Evolutionary conservation across 148 eudicot species (phyloP).

Genomic region (Heliamphora exappendiculata): DNA sequence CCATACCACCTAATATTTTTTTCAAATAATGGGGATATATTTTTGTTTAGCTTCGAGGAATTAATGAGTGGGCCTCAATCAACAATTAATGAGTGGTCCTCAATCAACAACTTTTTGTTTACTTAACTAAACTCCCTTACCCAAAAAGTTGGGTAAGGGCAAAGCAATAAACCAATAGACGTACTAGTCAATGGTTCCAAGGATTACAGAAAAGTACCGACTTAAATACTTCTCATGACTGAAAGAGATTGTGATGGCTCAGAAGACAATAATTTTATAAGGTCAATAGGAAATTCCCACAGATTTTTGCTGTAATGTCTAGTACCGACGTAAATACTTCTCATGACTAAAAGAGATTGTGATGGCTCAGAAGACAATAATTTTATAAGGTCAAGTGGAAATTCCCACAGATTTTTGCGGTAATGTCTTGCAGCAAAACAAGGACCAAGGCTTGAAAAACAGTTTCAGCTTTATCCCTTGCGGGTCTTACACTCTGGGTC

Average conservation of each 20-base stretch:
- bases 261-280: background rate
- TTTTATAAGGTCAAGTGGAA: background rate
- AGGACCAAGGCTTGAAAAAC: background rate
- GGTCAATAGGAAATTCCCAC: background rate
- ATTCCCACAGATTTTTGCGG: background rate
- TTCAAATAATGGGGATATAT: no score
- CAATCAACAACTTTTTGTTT: no score
- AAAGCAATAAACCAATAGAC: no score
- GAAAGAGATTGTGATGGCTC: background rate
- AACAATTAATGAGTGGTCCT: background rate
- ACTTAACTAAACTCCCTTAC: no score
- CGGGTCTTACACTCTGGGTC: conserved; percentile 7
- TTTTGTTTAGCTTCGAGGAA: background rate
- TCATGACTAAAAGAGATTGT: background rate
- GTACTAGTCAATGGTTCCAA: no score
- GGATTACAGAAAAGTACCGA: no score
- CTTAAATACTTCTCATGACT: background rate
- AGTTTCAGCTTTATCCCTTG: background rate
- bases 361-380: background rate
- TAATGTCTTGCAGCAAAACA: background rate
- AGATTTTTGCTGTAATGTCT: background rate
- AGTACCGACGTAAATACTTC: no score
- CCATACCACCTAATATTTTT: no score
- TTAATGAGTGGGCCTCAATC: background rate
- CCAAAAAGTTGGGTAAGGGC: no score